phyloP scores from a whole-genome alignment of 1,139 yeast species.

The Yamadazyma sp. region DNA sequence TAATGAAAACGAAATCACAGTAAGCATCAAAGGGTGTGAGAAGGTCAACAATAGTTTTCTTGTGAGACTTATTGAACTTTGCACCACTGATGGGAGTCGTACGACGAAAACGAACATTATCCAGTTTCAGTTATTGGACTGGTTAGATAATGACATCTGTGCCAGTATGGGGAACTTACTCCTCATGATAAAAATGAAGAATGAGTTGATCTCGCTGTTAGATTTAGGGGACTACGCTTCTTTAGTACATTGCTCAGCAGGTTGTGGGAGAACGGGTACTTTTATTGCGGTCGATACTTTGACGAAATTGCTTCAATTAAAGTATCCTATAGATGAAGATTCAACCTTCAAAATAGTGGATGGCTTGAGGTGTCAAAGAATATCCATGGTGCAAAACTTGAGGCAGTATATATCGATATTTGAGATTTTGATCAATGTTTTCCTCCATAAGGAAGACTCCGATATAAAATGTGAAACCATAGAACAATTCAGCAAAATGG shows the following conservation, averaged over 20 bases:
- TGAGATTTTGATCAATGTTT: constrained; percentile 41
- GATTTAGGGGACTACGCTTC: constrained; percentile 36
- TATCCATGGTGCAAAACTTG: constrained; percentile 82
- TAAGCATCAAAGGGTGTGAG: constrained; percentile 24
- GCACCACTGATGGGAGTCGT: constrained; percentile 20
- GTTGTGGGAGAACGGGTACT: constrained; percentile 91
- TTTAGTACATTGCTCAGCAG: constrained; percentile 85
- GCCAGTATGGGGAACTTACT: constrained; percentile 42
- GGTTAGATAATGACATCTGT: constrained; percentile 56
- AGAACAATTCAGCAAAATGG: background rate
- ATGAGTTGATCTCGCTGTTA: constrained; percentile 23
- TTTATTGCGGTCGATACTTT: constrained; percentile 75
- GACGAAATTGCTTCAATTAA: constrained; percentile 31
- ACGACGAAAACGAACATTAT: constrained; percentile 31
- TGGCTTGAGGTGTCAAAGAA: constrained; percentile 66
- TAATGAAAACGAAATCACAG: constrained; percentile 30
- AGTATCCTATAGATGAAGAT: constrained; percentile 17
- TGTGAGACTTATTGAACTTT: constrained; percentile 27
- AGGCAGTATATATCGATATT: constrained; percentile 75
- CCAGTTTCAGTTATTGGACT: constrained; percentile 49
- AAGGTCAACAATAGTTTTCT: constrained; percentile 20
- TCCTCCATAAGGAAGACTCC: constrained; percentile 4
- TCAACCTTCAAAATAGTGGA: constrained; percentile 48
- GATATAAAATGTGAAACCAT: background rate
- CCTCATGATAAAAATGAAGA: constrained; percentile 40